A percentile compares a stretch with the other conserved stretches of the same genome.
These are phyloP conservation scores for Juncus inflexus DNA, from an alignment of 176 grass and related monocot species.

Conservation along the genomic window DNA sequence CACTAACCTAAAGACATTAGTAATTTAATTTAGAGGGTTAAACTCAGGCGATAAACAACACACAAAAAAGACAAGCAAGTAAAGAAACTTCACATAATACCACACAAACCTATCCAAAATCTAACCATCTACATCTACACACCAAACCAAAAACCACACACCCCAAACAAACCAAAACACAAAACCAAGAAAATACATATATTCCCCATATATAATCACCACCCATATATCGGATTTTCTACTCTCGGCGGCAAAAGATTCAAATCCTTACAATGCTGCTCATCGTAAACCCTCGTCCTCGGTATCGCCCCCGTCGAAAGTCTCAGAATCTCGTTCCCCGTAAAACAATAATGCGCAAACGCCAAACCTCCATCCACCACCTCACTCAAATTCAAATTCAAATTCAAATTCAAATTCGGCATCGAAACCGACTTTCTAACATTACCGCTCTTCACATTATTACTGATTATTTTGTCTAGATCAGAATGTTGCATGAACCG, in stretches of 20 bases:
- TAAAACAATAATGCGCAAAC: slow-evolving; percentile 77
- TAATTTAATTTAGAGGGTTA: too few relatives aligned
- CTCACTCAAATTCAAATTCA: slow-evolving; percentile 39
- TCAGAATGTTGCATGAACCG: slow-evolving; percentile 85
- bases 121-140: slow-evolving; percentile 27
- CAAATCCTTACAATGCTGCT: slow-evolving; percentile 71
- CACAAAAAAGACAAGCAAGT: too few relatives aligned
- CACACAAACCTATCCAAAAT: slow-evolving; percentile 9
- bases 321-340: slow-evolving; percentile 70
- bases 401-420: slow-evolving; percentile 24
- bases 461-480: slow-evolving; percentile 60
- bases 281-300: slow-evolving; percentile 50
- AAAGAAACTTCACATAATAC: neutral
- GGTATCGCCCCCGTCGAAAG: slow-evolving; percentile 78
- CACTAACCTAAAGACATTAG: too few relatives aligned
- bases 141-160: neutral
- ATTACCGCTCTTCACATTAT: slow-evolving; percentile 25
- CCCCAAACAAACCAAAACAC: neutral
- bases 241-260: slow-evolving; percentile 65
- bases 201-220: slow-evolving; percentile 46
- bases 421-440: slow-evolving; percentile 43
- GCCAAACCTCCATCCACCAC: slow-evolving; percentile 76
- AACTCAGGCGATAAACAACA: too few relatives aligned
- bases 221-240: slow-evolving; percentile 84
- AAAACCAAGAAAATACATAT: slow-evolving; percentile 5